phyloP scores from a whole-genome alignment of 2,329 filamentous ascomycete genomes.

The Dactylellina cionopaga region DNA sequence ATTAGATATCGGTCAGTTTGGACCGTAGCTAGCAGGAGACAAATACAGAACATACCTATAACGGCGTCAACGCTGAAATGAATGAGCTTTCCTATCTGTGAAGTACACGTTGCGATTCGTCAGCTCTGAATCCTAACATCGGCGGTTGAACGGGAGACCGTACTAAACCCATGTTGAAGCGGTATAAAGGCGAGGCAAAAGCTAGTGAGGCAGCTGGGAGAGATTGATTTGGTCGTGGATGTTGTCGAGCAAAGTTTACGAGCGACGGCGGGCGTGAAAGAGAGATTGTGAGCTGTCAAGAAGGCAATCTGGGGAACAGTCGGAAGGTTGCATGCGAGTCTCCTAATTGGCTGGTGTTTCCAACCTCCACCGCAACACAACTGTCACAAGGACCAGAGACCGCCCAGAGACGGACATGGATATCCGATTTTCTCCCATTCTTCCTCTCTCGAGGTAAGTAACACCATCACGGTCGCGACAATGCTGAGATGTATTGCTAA shows the following conservation, averaged over 20 bases:
- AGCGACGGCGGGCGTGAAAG: background rate
- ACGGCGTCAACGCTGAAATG: slow-evolving; percentile 98
- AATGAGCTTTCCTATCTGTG: slow-evolving; percentile 87
- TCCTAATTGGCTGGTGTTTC: slow-evolving; percentile 10
- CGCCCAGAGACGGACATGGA: background rate
- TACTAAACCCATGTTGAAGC: slow-evolving; percentile 48
- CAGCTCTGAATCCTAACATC: slow-evolving; percentile 14
- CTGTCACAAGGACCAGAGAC: slow-evolving; percentile 2
- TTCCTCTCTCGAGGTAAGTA: slow-evolving; percentile 1
- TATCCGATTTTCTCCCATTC: background rate
- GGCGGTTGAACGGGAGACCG: slow-evolving; percentile 12
- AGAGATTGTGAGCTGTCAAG: slow-evolving; percentile 43
- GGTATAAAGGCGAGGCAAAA: background rate
- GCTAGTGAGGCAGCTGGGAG: background rate
- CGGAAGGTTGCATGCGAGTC: background rate
- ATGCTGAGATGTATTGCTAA: background rate
- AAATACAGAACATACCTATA: slow-evolving; percentile 72
- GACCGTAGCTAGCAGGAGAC: slow-evolving; percentile 16
- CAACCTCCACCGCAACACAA: slow-evolving; percentile 36
- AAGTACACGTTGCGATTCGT: slow-evolving; percentile 31
- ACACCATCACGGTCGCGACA: background rate
- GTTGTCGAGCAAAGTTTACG: background rate
- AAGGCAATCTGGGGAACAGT: slow-evolving; percentile 2
- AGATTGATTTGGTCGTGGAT: background rate
- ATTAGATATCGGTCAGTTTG: slow-evolving; percentile 13